Evolutionary conservation across 805 yeast species (phyloP), one percentile per base, ranked within the genome.

Genomic region (Nakazawaea sp.): DNA sequence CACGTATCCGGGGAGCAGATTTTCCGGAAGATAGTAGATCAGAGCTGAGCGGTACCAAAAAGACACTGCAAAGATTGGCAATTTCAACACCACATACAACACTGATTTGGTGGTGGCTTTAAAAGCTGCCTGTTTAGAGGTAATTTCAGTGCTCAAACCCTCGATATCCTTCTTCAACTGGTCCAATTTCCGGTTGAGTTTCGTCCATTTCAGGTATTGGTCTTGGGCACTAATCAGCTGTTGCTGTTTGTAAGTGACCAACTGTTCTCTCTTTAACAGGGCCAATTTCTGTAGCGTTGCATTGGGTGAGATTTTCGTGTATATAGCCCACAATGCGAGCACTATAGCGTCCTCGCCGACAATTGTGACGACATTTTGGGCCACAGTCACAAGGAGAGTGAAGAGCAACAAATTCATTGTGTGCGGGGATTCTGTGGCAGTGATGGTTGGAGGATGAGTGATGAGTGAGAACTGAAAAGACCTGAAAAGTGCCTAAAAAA

Each of bases 141-240:
- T 50, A 11, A 81, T 50, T 9, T 56, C 49, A 29, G 58, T 53
- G 35, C 66, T 69, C 32, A 73, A 46, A 7, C 47, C 40, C 13
- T 66, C 70, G 30, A 81, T 61, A 42, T 82, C 76, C 12, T 58
- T 64, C 30, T 68, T 65, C 34, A 84, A 51, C 42, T 71, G 68
- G 45, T 81, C 88, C 41, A 70, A 61, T 47, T 69, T 72, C 33
- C 98, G 72, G 51, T 87, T 89, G 44, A 89, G 66, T 55, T 87
- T 87, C 1, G 97, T 94, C 97, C 97, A 92, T 51, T 75, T 80
- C 20, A 97, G 96, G 56, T 90, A 92, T 50, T 92, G 79, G 55
- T 92, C 97, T 57, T 90, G 96, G 2, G 97, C 90, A 38, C 86
- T 75, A 8, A 88, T 72, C 2, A 66, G 44, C 21, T 74, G 64